Evolutionary conservation across 148 eudicot genomes (phyloP).

Genomic region (Dysphania ambrosioides): DNA sequence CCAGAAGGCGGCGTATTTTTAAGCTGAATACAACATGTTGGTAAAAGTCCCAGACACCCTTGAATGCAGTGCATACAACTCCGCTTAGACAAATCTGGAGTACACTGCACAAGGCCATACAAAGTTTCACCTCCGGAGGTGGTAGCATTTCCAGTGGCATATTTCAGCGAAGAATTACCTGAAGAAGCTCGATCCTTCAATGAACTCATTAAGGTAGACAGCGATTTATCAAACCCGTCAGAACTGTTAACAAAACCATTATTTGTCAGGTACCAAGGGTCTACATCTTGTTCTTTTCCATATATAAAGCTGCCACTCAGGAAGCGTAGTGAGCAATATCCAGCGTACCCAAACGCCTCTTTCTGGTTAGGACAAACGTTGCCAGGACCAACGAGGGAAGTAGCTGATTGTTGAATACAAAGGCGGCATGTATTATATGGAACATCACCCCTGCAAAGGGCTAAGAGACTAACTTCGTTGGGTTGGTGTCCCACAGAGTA

Average conservation of each 20-base stretch:
- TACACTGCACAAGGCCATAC: constrained; percentile 31
- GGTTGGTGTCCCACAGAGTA: constrained; percentile 17
- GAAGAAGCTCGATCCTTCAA: constrained; percentile 18
- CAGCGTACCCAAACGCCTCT: constrained; percentile 21
- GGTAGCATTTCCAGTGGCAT: constrained; percentile 21
- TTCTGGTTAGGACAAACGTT: constrained; percentile 18
- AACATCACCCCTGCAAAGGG: constrained; percentile 27
- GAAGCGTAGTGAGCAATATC: constrained; percentile 18
- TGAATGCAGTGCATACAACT: constrained; percentile 23
- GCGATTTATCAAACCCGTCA: constrained; percentile 2
- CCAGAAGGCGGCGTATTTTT: constrained; percentile 1
- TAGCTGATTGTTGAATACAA: constrained; percentile 14
- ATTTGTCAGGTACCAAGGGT: neutral
- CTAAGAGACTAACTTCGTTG: constrained; percentile 20
- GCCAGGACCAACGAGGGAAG: neutral
- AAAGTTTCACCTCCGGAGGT: constrained; percentile 12
- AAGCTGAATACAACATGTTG: constrained; percentile 6
- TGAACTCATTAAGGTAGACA: neutral
- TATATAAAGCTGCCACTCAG: constrained; percentile 7
- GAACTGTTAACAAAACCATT: neutral
- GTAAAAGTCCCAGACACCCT: neutral
- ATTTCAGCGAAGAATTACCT: constrained; percentile 16
- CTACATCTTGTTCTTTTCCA: neutral
- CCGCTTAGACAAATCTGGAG: constrained; percentile 25
- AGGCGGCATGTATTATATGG: constrained; percentile 18